Conservation (phyloP, 345 rosid species). For the Salix arbutifolia region DNA sequence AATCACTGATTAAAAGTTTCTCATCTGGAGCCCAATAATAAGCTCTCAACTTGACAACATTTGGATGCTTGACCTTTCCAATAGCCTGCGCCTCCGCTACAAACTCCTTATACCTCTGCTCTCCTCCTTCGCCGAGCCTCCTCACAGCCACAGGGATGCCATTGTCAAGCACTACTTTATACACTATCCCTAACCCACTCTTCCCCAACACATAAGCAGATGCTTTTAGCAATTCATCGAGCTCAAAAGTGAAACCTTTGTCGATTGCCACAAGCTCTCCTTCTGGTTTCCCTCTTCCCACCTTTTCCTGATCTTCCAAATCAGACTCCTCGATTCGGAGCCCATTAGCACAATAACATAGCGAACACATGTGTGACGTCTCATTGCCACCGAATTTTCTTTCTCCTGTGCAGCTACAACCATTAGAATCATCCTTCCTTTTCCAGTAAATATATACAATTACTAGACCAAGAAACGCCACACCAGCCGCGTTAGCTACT, state of each 20-base stretch:
- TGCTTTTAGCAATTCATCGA: constrained; percentile 88
- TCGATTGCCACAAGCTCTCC: constrained; percentile 92
- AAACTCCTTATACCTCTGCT: constrained; percentile 88
- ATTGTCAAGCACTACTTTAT: constrained; percentile 92
- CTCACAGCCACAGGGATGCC: constrained; percentile 94
- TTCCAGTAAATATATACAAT: constrained; percentile 85
- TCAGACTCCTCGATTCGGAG: constrained; percentile 56
- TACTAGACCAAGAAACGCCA: constrained; percentile 69
- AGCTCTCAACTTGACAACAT: constrained; percentile 83
- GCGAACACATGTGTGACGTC: constrained; percentile 31
- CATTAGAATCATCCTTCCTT: constrained; percentile 60
- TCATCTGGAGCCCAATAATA: constrained; percentile 99
- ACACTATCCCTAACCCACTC: constrained; percentile 95
- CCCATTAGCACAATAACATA: constrained; percentile 30
- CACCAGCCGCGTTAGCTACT: constrained; percentile 71
- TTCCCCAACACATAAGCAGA: constrained; percentile 95
- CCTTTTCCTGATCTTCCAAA: constrained; percentile 49
- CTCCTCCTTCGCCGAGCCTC: constrained; percentile 93
- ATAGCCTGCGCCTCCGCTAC: constrained; percentile 83
- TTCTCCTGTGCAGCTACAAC: constrained; percentile 81
- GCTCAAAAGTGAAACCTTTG: constrained; percentile 85
- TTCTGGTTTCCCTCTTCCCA: constrained; percentile 39
- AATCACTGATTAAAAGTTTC: constrained; percentile 88
- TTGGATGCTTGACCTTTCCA: constrained; percentile 91
- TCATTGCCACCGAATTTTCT: constrained; percentile 46